Evolutionary conservation across 1,139 yeast species (phyloP), one percentile per base, ranked within the genome.

Genomic region (Trichomonascaceae sp.): DNA sequence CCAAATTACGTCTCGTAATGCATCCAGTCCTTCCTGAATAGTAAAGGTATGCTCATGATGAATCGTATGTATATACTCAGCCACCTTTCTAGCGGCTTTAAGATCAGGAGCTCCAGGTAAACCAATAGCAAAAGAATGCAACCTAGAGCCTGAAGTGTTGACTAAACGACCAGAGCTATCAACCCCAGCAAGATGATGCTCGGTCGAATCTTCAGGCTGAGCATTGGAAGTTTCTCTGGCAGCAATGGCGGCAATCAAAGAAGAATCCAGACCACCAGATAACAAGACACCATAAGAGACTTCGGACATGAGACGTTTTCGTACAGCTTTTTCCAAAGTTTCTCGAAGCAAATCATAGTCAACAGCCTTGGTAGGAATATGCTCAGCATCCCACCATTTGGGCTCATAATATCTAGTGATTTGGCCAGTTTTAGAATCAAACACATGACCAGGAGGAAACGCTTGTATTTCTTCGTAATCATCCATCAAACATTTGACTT

Each of bases 21-120:
- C 95, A 71, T 93, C 99, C 64, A 93, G 79, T 70, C 99, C 99
- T 70, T 93, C 99, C 70, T 93, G 87, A 63, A 93, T 75, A 44
- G 99, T 91, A 76, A 93, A 93, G 55, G 96, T 91, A 76, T 93
- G 98, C 71, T 95, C 96, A 76, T 95, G 98, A 74, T 93, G 99
- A 62, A 89, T 82, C 50, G 98, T 87, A 64, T 96, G 97, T 68
- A 93, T 90, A 75, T 82, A 90, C 60, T 73, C 71, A 63, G 98
- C 99, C 60, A 91, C 99, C 74, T 90, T 91, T 70, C 87, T 85
- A 55, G 99, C 99, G 60, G 99, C 99, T 67, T 86, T 71, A 68
- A 93, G 81, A 77, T 93, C 99, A 62, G 99, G 99, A 55, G 99
- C 98, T 60, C 93, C 91, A 57, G 96, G 96, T 66, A 93, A 80